Percentiles rank a stretch among this genome's conserved stretches.
Evolutionary conservation across 495 filamentous ascomycete species (phyloP).

Genomic region (Neurospora sp.): DNA sequence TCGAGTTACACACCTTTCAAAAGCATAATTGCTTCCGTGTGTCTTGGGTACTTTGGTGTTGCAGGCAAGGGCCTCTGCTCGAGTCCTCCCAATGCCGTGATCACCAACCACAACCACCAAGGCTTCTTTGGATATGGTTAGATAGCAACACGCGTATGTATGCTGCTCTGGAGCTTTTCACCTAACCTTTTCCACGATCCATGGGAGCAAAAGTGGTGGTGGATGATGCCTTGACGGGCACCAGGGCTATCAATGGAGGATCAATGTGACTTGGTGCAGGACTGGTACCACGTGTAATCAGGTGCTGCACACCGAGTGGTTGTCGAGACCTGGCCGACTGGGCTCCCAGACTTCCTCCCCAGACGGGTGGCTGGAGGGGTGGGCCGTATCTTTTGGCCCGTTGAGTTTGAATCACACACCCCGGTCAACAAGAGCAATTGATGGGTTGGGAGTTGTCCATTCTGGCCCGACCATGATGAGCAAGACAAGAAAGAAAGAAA

Average conservation of each 20-base stretch:
- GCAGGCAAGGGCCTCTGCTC: not conserved
- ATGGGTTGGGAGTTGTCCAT: not conserved
- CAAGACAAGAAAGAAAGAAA: not conserved
- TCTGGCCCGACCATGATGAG: not conserved
- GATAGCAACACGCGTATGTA: not conserved
- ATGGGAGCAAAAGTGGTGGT: not conserved
- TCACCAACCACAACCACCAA: not conserved
- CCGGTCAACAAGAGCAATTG: not conserved
- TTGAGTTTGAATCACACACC: not conserved
- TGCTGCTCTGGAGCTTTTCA: not conserved
- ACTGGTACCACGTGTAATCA: conserved; percentile 33
- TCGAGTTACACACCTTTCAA: not conserved
- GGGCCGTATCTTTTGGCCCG: not conserved
- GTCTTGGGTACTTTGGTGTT: not conserved
- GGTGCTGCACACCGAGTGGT: conserved; percentile 12
- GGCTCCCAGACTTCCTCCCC: not conserved
- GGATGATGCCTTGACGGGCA: not conserved
- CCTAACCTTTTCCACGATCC: not conserved
- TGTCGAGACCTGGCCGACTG: not conserved
- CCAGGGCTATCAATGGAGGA: not conserved
- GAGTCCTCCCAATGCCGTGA: not conserved
- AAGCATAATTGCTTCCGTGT: not conserved
- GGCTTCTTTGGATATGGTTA: not conserved
- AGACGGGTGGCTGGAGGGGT: not conserved
- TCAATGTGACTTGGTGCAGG: conserved; percentile 13